Evolutionary conservation across 148 eudicot species (phyloP).

Genomic region (Diospyros kaki): DNA sequence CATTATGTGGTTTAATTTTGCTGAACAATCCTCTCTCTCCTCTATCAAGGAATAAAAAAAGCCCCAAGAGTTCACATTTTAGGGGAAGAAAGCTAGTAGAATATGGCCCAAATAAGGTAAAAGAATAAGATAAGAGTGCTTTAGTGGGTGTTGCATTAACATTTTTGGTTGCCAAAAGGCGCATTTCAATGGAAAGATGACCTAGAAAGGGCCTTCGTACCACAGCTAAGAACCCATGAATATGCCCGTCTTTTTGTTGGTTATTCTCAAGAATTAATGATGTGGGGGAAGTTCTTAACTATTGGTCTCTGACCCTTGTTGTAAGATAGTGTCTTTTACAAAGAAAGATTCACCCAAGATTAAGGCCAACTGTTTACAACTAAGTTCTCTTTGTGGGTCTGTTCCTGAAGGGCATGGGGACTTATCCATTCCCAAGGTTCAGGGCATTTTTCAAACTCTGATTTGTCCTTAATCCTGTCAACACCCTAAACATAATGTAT

Average conservation of each 20-base stretch:
- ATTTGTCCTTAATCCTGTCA: not conserved
- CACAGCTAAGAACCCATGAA: constrained; percentile 3
- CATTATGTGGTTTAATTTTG: constrained; percentile 1
- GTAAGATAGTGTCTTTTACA: not conserved
- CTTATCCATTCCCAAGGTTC: not conserved
- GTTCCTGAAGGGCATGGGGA: not conserved
- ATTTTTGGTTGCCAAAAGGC: not conserved
- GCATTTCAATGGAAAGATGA: constrained; percentile 17
- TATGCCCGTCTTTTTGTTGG: not conserved
- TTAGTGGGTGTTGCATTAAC: constrained; percentile 14
- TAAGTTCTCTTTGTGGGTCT: not conserved
- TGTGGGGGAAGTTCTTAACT: not conserved
- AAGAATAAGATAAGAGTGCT: not conserved
- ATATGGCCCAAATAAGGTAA: not conserved
- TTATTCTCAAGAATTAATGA: not conserved
- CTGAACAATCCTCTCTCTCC: not conserved
- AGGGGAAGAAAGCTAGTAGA: not conserved
- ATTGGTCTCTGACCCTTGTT: not conserved
- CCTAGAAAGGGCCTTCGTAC: constrained; percentile 9
- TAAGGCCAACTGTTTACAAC: too few relatives aligned
- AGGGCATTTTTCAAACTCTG: not conserved
- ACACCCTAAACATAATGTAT: too few relatives aligned
- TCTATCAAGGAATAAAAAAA: not conserved
- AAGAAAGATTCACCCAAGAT: too few relatives aligned
- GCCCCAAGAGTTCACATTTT: not conserved